phyloP scores from a whole-genome alignment of 2,329 filamentous ascomycete species.

The Beauveria caledonica region DNA sequence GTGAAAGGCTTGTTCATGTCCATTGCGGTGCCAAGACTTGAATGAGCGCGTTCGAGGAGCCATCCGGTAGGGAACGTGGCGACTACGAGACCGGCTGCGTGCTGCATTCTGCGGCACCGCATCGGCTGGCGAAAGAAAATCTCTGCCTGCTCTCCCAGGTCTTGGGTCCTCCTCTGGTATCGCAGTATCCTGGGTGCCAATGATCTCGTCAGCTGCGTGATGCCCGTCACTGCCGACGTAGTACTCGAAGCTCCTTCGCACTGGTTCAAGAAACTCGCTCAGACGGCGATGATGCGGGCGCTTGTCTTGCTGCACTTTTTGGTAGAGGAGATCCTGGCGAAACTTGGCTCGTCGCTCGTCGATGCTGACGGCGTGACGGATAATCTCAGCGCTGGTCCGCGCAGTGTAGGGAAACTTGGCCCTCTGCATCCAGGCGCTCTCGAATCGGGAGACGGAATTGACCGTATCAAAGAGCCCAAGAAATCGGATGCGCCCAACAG shows the following conservation, averaged over 20 bases:
- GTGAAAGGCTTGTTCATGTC: not conserved
- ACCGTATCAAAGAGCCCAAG: constrained; percentile 77
- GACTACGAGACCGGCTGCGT: constrained; percentile 9
- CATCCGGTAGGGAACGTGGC: constrained; percentile 33
- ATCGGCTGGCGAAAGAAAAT: not conserved
- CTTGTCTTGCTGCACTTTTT: constrained; percentile 22
- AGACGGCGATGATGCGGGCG: constrained; percentile 18
- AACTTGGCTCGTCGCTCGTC: constrained; percentile 67
- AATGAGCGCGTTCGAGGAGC: constrained; percentile 22
- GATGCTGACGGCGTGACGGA: constrained; percentile 62
- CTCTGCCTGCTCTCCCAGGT: not conserved
- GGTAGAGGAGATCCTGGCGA: constrained; percentile 60
- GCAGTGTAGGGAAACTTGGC: constrained; percentile 67
- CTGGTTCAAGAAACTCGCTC: constrained; percentile 14
- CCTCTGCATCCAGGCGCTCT: constrained; percentile 68
- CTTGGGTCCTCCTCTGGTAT: not conserved
- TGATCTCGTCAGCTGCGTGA: not conserved
- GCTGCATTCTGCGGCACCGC: constrained; percentile 8
- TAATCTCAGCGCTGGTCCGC: constrained; percentile 48
- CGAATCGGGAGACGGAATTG: constrained; percentile 71
- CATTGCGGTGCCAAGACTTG: not conserved
- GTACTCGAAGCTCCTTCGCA: constrained; percentile 15
- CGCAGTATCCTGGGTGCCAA: not conserved
- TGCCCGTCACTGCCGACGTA: not conserved
- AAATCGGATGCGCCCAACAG: constrained; percentile 65